Base-by-base conservation (phyloP, 169 alveolate genomes). In the Plasmodium malariae region DNA sequence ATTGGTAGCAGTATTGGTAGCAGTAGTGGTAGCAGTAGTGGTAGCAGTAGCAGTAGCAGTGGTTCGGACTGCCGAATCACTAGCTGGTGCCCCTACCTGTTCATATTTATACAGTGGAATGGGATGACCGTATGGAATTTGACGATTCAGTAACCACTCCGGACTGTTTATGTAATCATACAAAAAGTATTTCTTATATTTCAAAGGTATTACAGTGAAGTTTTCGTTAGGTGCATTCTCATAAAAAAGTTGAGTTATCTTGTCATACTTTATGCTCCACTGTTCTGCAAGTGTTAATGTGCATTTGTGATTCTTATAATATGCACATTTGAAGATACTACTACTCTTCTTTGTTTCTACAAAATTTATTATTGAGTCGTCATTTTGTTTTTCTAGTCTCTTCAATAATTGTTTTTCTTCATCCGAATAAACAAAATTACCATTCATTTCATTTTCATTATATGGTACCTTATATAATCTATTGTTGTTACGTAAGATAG, bases 91-190 rank as follows among this genome's bases (percentile, higher is more conserved):
- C n/a, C n/a, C n/a, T n/a, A n/a, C n/a, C 17, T 40, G n/a, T 26
- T 59, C 89, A 62, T 76, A 76, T 67, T 62, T 76, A 62, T 32
- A 76, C 17, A 76, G 26, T 3, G 89, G 89, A 9, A 76, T 67
- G n/a, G 43, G 48, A 14, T 76, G 89, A 0, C 89, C 89, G 36
- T 40, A 45, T 11, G 67, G 67, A 12, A 76, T 68, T 12, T 76
- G 89, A 4, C 89, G 17, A 34, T 36, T 76, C 17, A 76, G 62
- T 7, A 67, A 37, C 89, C 89, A 76, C n/a, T 55, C 70, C 14
- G 19, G 12, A 36, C 28, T 26, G 5, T 34, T 30, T n/a, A 7
- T 24, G 32, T 12, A 19, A 11, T 32, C 37, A 1, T 67, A 67
- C 14, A 67, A 62, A 67, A 76, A 76, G 37, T 62, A 76, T 36